Percentiles rank a stretch among this genome's conserved stretches.
Evolutionary conservation across 352 stramenopile genomes (phyloP).

Genomic region (Phytophthora boehmeriae): DNA sequence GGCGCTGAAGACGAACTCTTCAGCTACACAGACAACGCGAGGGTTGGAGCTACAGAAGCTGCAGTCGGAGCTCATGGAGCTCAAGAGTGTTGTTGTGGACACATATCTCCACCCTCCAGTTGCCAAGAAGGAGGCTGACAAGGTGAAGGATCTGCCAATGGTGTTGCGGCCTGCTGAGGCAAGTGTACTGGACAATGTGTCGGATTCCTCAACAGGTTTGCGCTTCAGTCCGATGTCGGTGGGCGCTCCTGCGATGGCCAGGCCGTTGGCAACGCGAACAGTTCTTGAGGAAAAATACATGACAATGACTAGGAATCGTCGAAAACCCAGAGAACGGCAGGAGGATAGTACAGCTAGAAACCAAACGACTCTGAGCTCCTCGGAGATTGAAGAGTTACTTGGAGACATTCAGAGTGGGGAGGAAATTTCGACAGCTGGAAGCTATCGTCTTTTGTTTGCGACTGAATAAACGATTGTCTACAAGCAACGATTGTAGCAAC

Average conservation of each 20-base stretch:
- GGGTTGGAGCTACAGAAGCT: constrained; percentile 40
- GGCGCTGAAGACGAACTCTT: constrained; percentile 5
- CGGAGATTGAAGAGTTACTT: constrained; percentile 29
- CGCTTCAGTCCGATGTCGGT: no score
- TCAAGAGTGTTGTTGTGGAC: constrained; percentile 44
- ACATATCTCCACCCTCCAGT: constrained; percentile 28
- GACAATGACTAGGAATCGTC: not conserved
- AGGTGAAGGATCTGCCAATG: constrained; percentile 22
- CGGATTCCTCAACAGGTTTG: not conserved
- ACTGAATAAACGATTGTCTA: constrained; percentile 25
- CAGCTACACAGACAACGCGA: constrained; percentile 13
- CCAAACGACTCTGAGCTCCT: constrained; percentile 28
- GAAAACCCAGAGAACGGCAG: constrained; percentile 1
- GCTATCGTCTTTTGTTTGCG: constrained; percentile 37
- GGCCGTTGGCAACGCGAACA: no score
- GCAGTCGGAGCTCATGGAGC: constrained; percentile 39
- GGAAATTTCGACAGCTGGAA: constrained; percentile 35
- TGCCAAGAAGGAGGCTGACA: constrained; percentile 16
- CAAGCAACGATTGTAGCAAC: not conserved
- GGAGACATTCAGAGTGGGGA: constrained; percentile 26
- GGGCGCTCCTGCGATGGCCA: not conserved
- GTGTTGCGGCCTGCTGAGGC: constrained; percentile 17
- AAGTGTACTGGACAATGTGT: constrained; percentile 2
- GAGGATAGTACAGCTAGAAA: constrained; percentile 8
- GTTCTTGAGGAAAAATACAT: not conserved